These are phyloP conservation scores for Somion occarium DNA, from an alignment of 1,284 basidiomycete species.

Conservation along the genomic window DNA sequence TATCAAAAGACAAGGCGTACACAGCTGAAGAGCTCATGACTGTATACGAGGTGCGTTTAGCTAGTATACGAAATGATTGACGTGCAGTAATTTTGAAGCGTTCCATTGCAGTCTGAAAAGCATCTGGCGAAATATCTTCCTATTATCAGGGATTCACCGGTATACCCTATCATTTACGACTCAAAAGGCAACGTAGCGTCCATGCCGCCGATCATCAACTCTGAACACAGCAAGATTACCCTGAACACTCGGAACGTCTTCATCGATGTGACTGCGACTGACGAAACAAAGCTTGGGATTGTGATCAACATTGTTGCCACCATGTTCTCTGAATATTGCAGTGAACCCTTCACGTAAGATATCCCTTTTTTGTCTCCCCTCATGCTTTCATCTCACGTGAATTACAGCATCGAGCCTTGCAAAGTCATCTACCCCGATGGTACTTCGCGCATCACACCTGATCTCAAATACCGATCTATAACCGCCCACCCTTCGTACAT, in stretches of 20 bases:
- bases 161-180: constrained; percentile 98
- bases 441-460: constrained; percentile 72
- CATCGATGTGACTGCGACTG: constrained; percentile 97
- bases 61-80: background rate
- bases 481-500: constrained; percentile 87
- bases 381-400: background rate
- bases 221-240: constrained; percentile 95
- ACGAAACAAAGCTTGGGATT: constrained; percentile 93
- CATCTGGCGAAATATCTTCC: constrained; percentile 87
- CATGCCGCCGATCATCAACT: constrained; percentile 99
- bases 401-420: constrained; percentile 84
- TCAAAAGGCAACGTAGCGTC: constrained; percentile 82
- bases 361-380: background rate
- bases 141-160: constrained; percentile 93
- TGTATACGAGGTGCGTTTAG: constrained; percentile 72
- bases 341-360: constrained; percentile 84
- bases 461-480: constrained; percentile 70
- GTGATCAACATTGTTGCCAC: constrained; percentile 92
- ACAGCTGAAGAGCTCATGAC: constrained; percentile 86
- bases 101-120: constrained; percentile 72
- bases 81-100: constrained; percentile 1
- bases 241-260: constrained; percentile 93
- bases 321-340: constrained; percentile 98
- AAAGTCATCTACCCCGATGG: constrained; percentile 80
- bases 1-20: constrained; percentile 74